Conservation (phyloP, 495 filamentous ascomycete species). For the Aspergillus avenaceus region DNA sequence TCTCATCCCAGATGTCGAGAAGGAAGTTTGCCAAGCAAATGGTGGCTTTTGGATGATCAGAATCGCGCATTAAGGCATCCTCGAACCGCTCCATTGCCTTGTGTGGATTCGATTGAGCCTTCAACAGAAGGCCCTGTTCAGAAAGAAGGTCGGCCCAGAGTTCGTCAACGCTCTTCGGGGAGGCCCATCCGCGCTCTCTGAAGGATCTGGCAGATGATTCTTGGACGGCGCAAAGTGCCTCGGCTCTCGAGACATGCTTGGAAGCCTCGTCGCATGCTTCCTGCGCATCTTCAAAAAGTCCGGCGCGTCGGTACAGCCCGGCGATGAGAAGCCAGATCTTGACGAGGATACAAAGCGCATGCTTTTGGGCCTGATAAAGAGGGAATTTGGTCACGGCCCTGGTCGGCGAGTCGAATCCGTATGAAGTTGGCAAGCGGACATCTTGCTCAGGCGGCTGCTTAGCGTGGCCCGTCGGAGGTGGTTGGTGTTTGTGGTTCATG, state of each 20-base stretch:
- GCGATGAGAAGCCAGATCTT: constrained; percentile 87
- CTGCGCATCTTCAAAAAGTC: constrained; percentile 68
- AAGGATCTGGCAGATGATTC: constrained; percentile 50
- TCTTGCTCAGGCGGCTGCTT: constrained; percentile 51
- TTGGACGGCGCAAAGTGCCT: constrained; percentile 36
- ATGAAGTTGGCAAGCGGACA: constrained; percentile 40
- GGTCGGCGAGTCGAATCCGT: constrained; percentile 44
- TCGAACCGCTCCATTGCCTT: constrained; percentile 73
- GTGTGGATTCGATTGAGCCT: constrained; percentile 58
- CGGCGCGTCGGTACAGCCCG: constrained; percentile 78
- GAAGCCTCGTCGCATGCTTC: constrained; percentile 79
- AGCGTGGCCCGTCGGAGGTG: constrained; percentile 41
- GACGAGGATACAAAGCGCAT: constrained; percentile 59
- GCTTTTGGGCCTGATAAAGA: constrained; percentile 44
- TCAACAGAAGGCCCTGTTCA: constrained; percentile 68
- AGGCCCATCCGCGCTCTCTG: constrained; percentile 65
- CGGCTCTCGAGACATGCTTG: constrained; percentile 54
- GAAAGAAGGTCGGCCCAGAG: constrained; percentile 76
- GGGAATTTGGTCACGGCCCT: constrained; percentile 34
- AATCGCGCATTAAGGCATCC: constrained; percentile 66
- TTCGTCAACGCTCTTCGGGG: constrained; percentile 69
- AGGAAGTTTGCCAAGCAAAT: constrained; percentile 80
- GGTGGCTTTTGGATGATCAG: constrained; percentile 74
- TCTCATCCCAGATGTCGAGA: constrained; percentile 77
- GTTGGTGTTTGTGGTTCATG: constrained; percentile 36